Evolutionary conservation across 2,329 filamentous ascomycete genomes (phyloP).

Genomic region (Talaromyces amestolkiae): DNA sequence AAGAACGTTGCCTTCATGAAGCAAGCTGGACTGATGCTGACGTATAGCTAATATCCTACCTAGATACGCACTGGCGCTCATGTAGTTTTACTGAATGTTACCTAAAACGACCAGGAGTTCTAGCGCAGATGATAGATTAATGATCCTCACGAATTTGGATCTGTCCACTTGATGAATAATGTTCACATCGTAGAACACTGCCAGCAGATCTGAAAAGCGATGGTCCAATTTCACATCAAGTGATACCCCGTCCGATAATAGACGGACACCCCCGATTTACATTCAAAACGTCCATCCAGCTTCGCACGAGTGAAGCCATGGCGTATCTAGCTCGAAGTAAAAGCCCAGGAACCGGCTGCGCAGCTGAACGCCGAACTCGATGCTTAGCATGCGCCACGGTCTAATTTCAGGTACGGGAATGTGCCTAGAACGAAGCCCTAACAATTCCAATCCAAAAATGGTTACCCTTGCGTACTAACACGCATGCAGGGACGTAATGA

Average conservation of each 20-base stretch:
- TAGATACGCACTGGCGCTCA: background rate
- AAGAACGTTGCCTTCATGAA: background rate
- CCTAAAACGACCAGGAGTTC: background rate
- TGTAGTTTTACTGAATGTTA: background rate
- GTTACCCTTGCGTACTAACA: background rate
- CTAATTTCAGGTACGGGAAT: background rate
- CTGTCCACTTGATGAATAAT: background rate
- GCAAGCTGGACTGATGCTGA: background rate
- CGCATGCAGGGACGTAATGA: background rate
- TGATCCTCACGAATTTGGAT: background rate
- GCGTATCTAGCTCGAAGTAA: background rate
- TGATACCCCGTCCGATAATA: background rate
- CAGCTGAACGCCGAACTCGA: background rate
- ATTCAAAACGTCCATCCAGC: background rate
- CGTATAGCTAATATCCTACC: background rate
- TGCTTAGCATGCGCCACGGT: background rate
- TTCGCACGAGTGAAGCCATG: background rate
- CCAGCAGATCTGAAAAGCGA: background rate
- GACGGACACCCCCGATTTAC: background rate
- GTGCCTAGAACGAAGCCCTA: background rate
- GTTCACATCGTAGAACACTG: background rate
- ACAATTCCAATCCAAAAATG: background rate
- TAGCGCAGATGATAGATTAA: background rate
- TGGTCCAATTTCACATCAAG: background rate
- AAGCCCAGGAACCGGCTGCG: background rate